Evolutionary conservation across 1,284 basidiomycete genomes (phyloP), one percentile per base, ranked within the genome.

Genomic region (Heliocybe sulcata): DNA sequence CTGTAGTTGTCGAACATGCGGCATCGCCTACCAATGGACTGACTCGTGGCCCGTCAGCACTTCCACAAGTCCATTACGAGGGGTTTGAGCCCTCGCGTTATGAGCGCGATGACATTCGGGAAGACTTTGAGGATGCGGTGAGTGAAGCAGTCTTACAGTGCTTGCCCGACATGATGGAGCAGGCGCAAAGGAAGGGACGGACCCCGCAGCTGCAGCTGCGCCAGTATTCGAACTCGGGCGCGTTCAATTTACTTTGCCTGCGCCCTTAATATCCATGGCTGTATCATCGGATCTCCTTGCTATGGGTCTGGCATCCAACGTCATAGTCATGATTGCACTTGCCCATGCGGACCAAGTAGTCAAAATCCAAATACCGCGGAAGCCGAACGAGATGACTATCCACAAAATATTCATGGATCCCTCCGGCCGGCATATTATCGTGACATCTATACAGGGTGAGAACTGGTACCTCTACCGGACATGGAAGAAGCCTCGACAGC

Each of bases 391-490:
- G 58, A 80, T 89, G 71, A 78, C 81, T 2, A 78, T 91, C 45
- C 72, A 89, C 72, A 88, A 87, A 67, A 72, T 96, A 55, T 95
- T 93, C 70, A 82, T 91, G 64, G 95, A 98, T 68, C 94, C 96
- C 6, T 91, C 92, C 0, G 95, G 94, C 2, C 78, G 88, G 25
- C 97, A 99, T 70, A 80, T 96, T 48, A 71, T 99, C 50, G 77
- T 97, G 54, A 90, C 92, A 0, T 94, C 93, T 26, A 75, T 77
- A 14, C 85, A 92, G 62, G 94, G 94, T 50, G 94, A 99, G 67
- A 95, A 94, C 59, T 98, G 92, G 84, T 98, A 99, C 69, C 77
- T 94, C 2, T 94, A 79, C 69, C 80, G 83, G 58, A 81, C 80
- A 20, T 87, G 87, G 82, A 88, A 88, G 71, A 90, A 92, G 64